These are phyloP conservation scores for Candida gorgasii DNA, from an alignment of 805 yeast genomes.

Conservation along the genomic window DNA sequence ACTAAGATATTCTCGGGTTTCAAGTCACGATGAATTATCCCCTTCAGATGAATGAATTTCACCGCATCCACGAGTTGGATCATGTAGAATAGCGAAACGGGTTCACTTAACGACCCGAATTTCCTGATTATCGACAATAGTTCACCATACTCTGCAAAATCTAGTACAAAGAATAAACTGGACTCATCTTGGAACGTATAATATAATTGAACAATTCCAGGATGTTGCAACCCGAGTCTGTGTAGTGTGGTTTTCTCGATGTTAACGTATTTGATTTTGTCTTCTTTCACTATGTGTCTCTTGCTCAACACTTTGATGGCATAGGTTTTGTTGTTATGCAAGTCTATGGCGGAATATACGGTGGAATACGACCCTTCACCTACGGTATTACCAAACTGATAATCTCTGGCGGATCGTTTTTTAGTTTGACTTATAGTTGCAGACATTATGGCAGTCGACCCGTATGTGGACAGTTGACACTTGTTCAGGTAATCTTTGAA, in stretches of 20 bases:
- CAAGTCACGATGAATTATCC: constrained; percentile 89
- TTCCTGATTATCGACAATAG: constrained; percentile 74
- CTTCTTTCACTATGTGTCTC: constrained; percentile 89
- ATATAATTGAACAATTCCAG: constrained; percentile 88
- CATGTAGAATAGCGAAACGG: constrained; percentile 76
- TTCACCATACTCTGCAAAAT: constrained; percentile 96
- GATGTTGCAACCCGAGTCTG: constrained; percentile 80
- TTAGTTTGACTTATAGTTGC: constrained; percentile 6
- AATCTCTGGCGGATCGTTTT: constrained; percentile 72
- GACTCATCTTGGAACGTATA: constrained; percentile 94
- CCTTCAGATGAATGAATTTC: constrained; percentile 82
- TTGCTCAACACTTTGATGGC: constrained; percentile 93
- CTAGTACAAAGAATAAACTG: constrained; percentile 86
- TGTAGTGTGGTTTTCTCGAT: constrained; percentile 91
- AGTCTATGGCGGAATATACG: constrained; percentile 83
- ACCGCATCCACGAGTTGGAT: constrained; percentile 89
- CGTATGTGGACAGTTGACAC: too few species aligned
- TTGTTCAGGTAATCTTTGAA: too few species aligned
- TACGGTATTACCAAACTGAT: constrained; percentile 80
- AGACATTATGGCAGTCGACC: not conserved
- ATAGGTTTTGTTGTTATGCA: constrained; percentile 69
- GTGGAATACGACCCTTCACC: constrained; percentile 98
- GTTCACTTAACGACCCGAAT: constrained; percentile 74
- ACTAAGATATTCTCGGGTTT: constrained; percentile 92
- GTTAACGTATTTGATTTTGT: constrained; percentile 92